Evolutionary conservation across 2,329 filamentous ascomycete species (phyloP), one percentile per base, ranked within the genome.

Genomic region (Monilinia aucupariae): DNA sequence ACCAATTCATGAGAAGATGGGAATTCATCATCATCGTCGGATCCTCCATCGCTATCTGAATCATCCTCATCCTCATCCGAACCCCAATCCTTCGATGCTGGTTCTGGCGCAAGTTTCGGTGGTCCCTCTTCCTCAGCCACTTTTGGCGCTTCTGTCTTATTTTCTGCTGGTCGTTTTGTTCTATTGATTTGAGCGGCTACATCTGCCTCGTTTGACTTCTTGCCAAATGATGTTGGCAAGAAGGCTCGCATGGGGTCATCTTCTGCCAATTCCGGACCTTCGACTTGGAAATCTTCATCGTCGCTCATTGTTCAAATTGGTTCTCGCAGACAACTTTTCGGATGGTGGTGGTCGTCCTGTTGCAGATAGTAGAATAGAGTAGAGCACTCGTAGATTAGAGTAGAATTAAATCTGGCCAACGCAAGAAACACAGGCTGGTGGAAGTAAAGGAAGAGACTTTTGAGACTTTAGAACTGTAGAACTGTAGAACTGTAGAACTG

Each of bases 1-100:
- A 96, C 80, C 74, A 99, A 83, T 76, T 97, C 92, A 74, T 99
- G 94, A 7, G 94, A 96, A 15, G 96, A 86, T 1, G 94, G 94
- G 68, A 88, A 97, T 70, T 96, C 90, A 71, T 96, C 92, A 54
- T 90, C 90, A 37, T 92, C 90, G 56, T 85, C 83, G 32, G 85
- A 81, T 55, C 85, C 84, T 54, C 85, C 81, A 63, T 82, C 80
- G 25, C 79, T 79, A 49, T 78, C 79, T 45, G 79, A 77, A 68
- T 79, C 79, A 41, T 79, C 79, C 50, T 79, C 72, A 41, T 79
- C 79, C 47, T 79, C 77, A 69, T 77, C 72, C 13, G 75, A 77
- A 43, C 67, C 72, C 59, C 73, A 69, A 27, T 78, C 73, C 49
- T 77, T 75, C n/a, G 72, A 74, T 32, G 68, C 67, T 58, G 67